phyloP scores from a whole-genome alignment of 345 rosid species.

The Rhizophora apiculata region DNA sequence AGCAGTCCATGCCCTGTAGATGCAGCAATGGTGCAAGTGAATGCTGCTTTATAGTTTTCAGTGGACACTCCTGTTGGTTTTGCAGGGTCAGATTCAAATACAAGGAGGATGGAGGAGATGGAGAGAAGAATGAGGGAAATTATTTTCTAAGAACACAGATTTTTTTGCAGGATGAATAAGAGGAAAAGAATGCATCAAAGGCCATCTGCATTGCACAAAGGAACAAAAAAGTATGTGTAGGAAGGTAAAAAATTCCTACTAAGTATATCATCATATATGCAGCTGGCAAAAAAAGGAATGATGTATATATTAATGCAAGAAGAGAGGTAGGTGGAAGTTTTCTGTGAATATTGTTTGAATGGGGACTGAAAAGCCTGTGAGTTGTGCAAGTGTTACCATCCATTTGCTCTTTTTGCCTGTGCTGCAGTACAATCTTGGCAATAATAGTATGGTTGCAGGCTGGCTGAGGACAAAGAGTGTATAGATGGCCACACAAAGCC shows the following conservation, averaged over 20 bases:
- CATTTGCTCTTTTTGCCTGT: constrained; percentile 51
- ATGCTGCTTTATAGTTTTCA: constrained; percentile 31
- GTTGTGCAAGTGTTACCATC: constrained; percentile 45
- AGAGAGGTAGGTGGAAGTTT: constrained; percentile 16
- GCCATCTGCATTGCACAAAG: constrained; percentile 43
- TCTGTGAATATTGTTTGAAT: constrained; percentile 17
- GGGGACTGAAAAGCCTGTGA: constrained; percentile 47
- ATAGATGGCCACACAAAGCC: constrained; percentile 37
- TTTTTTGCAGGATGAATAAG: constrained; percentile 40
- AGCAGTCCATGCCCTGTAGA: constrained; percentile 40
- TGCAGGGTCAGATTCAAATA: constrained; percentile 23
- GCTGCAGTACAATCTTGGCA: constrained; percentile 45
- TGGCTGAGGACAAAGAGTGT: constrained; percentile 43
- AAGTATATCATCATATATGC: constrained; percentile 34
- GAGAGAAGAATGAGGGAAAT: constrained; percentile 52
- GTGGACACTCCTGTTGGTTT: constrained; percentile 15
- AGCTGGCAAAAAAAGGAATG: constrained; percentile 33
- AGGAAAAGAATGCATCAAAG: constrained; percentile 55
- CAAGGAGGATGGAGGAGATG: constrained; percentile 48
- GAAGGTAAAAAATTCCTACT: constrained; percentile 49
- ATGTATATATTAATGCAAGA: constrained; percentile 30
- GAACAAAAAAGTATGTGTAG: constrained; percentile 45
- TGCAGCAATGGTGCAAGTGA: constrained; percentile 44
- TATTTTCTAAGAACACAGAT: constrained; percentile 42
- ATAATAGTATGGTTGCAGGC: constrained; percentile 33